A percentile compares a stretch with the other conserved stretches of the same genome.
Evolutionary conservation across 805 yeast genomes (phyloP).

Genomic region (Candida michaelii): DNA sequence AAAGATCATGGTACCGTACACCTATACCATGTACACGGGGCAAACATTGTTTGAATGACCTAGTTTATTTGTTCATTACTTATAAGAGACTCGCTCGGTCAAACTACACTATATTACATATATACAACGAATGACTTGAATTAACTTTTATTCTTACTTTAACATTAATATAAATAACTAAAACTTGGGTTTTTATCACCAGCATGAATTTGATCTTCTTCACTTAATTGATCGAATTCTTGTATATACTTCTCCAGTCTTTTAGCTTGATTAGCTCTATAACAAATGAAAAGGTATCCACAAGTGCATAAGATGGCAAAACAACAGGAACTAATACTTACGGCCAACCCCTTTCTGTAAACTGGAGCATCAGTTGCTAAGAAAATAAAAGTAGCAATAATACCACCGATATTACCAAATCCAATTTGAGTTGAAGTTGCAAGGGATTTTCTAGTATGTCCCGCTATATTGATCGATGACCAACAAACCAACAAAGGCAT

Average conservation of each 20-base stretch:
- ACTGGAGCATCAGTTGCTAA: constrained; percentile 57
- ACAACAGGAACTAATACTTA: constrained; percentile 49
- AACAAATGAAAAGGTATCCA: constrained; percentile 31
- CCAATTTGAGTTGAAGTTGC: constrained; percentile 66
- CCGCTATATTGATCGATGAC: constrained; percentile 60
- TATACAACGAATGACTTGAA: neutral
- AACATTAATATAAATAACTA: constrained; percentile 30
- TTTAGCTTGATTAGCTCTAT: constrained; percentile 25
- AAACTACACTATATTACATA: neutral
- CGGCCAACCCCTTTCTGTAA: constrained; percentile 53
- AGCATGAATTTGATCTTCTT: constrained; percentile 30
- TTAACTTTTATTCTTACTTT: too few species aligned
- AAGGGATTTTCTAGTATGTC: constrained; percentile 60
- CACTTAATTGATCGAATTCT: constrained; percentile 25
- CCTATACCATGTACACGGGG: too few species aligned
- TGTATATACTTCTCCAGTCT: constrained; percentile 25
- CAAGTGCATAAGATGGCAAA: constrained; percentile 38
- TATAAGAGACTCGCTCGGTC: too few species aligned
- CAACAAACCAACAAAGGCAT: constrained; percentile 75
- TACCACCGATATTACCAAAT: constrained; percentile 74
- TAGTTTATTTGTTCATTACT: too few species aligned
- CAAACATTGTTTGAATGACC: too few species aligned
- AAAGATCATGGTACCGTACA: too few species aligned
- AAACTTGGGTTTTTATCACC: constrained; percentile 42
- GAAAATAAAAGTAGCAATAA: constrained; percentile 60